phyloP scores from a whole-genome alignment of 805 yeast species.

The Lipomyces japonicus region DNA sequence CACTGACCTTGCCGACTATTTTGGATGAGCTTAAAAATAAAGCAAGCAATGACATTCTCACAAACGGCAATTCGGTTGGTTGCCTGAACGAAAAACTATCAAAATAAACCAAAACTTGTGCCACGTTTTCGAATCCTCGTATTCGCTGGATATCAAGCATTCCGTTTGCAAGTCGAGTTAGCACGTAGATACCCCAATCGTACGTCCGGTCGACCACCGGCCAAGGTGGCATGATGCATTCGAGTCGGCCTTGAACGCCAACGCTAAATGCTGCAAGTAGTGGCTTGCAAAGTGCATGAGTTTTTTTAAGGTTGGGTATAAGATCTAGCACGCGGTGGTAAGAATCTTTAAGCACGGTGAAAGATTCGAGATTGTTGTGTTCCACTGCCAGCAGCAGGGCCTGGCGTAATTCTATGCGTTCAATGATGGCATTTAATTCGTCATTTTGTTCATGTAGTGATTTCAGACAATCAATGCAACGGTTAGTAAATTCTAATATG shows the following conservation, averaged over 20 bases:
- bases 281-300: conserved; percentile 3
- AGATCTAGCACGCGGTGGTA: not conserved
- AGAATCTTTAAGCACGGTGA: too few relatives aligned
- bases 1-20: conserved; percentile 7
- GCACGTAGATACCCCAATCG: too few relatives aligned
- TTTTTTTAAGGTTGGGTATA: not conserved
- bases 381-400: too few relatives aligned
- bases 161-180: conserved; percentile 8
- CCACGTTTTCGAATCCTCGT: conserved; percentile 5
- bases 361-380: too few relatives aligned
- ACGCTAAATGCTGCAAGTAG: conserved; percentile 19
- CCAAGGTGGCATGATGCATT: conserved; percentile 25
- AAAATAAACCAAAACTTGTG: conserved; percentile 13
- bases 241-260: conserved; percentile 26
- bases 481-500: not conserved
- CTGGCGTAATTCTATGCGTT: too few relatives aligned
- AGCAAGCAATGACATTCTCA: conserved; percentile 10
- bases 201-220: conserved; percentile 5
- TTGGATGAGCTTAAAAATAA: conserved; percentile 3
- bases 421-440: too few relatives aligned
- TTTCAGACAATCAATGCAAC: not conserved
- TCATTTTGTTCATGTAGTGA: not conserved
- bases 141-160: conserved; percentile 1
- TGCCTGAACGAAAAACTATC: conserved; percentile 6
- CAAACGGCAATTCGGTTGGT: conserved; percentile 21